Base-by-base conservation (phyloP, 1,284 basidiomycete species). In the Malassezia cuniculi region DNA sequence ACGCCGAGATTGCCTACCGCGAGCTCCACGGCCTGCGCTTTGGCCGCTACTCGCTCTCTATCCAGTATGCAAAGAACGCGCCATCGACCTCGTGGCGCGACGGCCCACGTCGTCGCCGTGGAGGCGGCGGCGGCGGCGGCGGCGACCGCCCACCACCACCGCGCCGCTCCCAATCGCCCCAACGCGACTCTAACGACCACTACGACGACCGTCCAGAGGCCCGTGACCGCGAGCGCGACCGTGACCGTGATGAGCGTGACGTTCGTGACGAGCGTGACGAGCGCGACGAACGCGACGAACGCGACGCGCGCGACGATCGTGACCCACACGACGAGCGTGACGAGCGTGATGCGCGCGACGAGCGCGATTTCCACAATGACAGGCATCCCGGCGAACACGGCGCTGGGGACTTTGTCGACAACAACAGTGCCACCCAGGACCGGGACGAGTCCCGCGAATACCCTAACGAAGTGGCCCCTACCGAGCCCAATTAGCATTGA, bases 21-120 rank as follows among this genome's bases (percentile, higher is more conserved):
- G 51, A 58, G n/a, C 54, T 61, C 39, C 58, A 61, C 46, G 56
- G 56, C 12, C 52, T 61, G 47, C 47, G 46, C 17, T 55, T 61
- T 17, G 56, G 56, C 9, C 37, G 49, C 5, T 47, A 55, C 45
- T 36, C 50, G 18, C 45, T 61, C 22, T 41, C 52, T 11, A 51
- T 61, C 18, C 56, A 61, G 34, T 61, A 53, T 33, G 58, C 58
- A 28, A 61, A 61, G 48, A 30, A 30, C 28, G 15, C 12, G 15
- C 28, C 28, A 10, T 30, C 28, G 16, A 10, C 28, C 4, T 15
- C 15, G 10, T 30, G 28, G 28, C 28, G 28, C 28, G 34, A 11
- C 1, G 34, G 25, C 20, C 18, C 18, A 4, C 22, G 16, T 17
- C 22, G 22, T 5, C 7, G 6, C 19, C 33, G 15, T 5, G n/a